phyloP scores from a whole-genome alignment of 495 filamentous ascomycete species.

The Penicillium egyptiacum region DNA sequence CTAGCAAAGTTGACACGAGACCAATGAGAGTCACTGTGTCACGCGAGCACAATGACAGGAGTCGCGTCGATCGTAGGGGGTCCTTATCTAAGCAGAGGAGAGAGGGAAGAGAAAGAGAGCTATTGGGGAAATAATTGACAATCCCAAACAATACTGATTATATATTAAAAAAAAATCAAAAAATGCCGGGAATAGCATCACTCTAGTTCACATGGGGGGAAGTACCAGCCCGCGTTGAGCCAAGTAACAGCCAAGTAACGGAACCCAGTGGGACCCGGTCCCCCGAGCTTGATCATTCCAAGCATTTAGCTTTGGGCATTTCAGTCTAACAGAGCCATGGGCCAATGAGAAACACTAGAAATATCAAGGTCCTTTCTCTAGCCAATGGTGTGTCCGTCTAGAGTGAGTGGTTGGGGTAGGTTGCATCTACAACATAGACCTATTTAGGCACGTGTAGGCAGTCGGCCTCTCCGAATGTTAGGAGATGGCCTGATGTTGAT shows the following conservation, averaged over 20 bases:
- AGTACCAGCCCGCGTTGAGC: conserved; percentile 3
- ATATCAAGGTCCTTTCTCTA: not conserved
- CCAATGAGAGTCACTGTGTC: conserved; percentile 7
- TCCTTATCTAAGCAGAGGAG: not conserved
- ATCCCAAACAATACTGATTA: not conserved
- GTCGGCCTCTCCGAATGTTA: not conserved
- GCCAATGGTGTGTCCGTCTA: not conserved
- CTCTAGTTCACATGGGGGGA: not conserved
- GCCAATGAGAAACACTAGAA: not conserved
- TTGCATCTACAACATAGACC: not conserved
- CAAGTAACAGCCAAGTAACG: conserved; percentile 1
- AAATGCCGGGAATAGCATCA: not conserved
- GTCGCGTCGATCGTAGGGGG: not conserved
- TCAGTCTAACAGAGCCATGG: not conserved
- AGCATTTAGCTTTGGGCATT: not conserved
- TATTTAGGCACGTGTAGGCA: no score
- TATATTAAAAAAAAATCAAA: not conserved
- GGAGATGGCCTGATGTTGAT: not conserved
- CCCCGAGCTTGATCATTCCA: conserved; percentile 6
- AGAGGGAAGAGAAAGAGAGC: not conserved
- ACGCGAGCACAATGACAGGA: conserved; percentile 8
- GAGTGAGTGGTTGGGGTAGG: not conserved
- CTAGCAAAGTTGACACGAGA: not conserved
- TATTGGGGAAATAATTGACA: not conserved
- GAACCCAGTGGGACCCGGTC: conserved; percentile 1